Evolutionary conservation across 2,329 filamentous ascomycete species (phyloP).

Genomic region (Cladophialophora bantiana): DNA sequence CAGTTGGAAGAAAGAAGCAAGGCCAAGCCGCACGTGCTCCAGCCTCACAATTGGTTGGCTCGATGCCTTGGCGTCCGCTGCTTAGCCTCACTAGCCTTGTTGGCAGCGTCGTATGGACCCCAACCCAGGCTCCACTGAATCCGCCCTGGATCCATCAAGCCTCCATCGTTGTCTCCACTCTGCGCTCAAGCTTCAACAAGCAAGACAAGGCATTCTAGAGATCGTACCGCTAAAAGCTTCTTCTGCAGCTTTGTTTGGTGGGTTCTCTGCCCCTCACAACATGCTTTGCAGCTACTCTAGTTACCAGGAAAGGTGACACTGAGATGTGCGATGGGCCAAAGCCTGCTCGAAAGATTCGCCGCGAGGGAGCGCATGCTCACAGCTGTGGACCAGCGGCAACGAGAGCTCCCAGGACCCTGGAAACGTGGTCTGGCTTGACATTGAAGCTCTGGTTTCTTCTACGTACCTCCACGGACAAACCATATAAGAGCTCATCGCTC

Average conservation of each 20-base stretch:
- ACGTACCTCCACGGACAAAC: not conserved
- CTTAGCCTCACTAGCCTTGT: conserved; percentile 5
- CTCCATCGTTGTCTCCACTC: not conserved
- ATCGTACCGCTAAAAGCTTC: conserved; percentile 17
- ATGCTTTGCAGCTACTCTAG: not conserved
- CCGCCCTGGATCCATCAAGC: not conserved
- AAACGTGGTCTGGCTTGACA: not conserved
- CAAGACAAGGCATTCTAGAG: not conserved
- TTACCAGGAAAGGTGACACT: conserved; percentile 1
- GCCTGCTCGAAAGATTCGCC: conserved; percentile 5
- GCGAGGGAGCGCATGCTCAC: conserved; percentile 8
- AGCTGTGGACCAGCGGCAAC: conserved; percentile 14
- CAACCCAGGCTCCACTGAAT: not conserved
- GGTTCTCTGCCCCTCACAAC: not conserved
- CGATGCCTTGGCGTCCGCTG: conserved; percentile 6
- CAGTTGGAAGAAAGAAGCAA: conserved; percentile 4
- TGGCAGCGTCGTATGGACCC: not conserved
- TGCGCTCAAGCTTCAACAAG: conserved; percentile 17
- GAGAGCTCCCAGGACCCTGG: not conserved
- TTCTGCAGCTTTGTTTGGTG: conserved; percentile 10
- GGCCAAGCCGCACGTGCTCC: conserved; percentile 4
- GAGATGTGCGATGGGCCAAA: not conserved
- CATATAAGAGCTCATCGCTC: conserved; percentile 20
- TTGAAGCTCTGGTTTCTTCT: not conserved
- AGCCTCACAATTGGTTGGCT: conserved; percentile 12